Percentiles rank a stretch among this genome's conserved stretches.
Conservation (phyloP, 108 stramenopile species). For the Phaeodactylum tricornutum region DNA sequence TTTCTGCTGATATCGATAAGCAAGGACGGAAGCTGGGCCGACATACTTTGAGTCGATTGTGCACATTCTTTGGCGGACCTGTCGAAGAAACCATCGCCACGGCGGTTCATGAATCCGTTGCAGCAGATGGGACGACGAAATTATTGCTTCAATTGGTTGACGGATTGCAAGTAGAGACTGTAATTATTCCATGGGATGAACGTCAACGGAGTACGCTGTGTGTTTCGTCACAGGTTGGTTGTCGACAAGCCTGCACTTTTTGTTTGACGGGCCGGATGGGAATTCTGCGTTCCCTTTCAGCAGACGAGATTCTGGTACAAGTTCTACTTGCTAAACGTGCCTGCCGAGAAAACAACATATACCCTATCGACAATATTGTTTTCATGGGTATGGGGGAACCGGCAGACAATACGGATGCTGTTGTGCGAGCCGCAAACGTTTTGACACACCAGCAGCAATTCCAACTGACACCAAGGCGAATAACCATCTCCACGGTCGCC, state of each 20-base stretch:
- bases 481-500: conserved; percentile 83
- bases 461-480: conserved; percentile 34
- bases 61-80: too few relatives aligned
- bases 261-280: conserved; percentile 87
- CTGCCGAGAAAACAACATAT: conserved; percentile 23
- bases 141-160: conserved; percentile 27
- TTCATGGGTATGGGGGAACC: conserved; percentile 94
- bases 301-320: conserved; percentile 74
- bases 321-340: conserved; percentile 57
- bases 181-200: conserved; percentile 53
- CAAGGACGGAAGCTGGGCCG: too few relatives aligned
- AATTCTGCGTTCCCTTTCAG: conserved; percentile 37
- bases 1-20: too few relatives aligned
- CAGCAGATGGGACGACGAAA: conserved; percentile 58
- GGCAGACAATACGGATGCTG: conserved; percentile 50
- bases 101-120: conserved; percentile 18
- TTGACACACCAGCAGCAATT: conserved; percentile 39
- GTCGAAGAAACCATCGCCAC: conserved; percentile 17
- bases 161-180: conserved; percentile 37
- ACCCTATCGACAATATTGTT: conserved; percentile 41
- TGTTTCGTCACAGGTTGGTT: conserved; percentile 85
- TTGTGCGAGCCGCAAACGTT: conserved; percentile 28
- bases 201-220: conserved; percentile 49
- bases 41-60: too few relatives aligned
- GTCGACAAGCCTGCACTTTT: conserved; percentile 77